Percentiles rank a stretch among this genome's conserved stretches.
Conservation (phyloP, 305 asterid genomes). For the Fraxinus angustifolia region DNA sequence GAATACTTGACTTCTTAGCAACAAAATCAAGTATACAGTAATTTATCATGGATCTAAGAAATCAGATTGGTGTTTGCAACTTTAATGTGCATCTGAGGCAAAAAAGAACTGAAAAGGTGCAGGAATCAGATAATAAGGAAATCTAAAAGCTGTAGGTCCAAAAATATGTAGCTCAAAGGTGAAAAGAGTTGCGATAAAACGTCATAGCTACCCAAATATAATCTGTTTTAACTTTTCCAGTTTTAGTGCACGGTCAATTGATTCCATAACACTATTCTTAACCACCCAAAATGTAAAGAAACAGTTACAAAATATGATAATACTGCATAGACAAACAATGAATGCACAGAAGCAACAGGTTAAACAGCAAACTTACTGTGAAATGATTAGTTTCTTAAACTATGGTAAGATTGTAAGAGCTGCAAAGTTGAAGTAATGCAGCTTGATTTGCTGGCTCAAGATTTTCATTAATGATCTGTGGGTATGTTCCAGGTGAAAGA, state of each 20-base stretch:
- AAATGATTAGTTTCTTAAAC: slow-evolving; percentile 39
- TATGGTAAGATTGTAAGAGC: slow-evolving; percentile 47
- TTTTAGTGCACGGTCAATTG: background rate
- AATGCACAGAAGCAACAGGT: background rate
- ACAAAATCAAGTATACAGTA: background rate
- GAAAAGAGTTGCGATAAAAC: background rate
- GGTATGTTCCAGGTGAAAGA: slow-evolving; percentile 59
- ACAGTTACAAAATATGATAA: background rate
- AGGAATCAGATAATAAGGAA: background rate
- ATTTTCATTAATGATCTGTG: slow-evolving; percentile 52
- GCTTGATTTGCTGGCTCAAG: slow-evolving; percentile 76
- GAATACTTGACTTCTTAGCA: background rate
- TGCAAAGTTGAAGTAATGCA: slow-evolving; percentile 73
- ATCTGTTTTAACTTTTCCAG: background rate
- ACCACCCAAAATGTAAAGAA: background rate
- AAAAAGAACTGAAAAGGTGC: background rate
- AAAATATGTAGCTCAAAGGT: background rate
- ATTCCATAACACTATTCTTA: background rate
- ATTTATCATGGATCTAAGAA: background rate
- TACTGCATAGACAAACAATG: background rate
- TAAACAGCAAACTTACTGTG: slow-evolving; percentile 40
- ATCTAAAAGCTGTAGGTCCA: slow-evolving; percentile 8
- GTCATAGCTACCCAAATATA: background rate
- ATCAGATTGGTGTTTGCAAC: background rate
- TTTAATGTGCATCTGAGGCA: background rate